Percentiles rank a stretch among this genome's conserved stretches.
Evolutionary conservation across 352 stramenopile genomes (phyloP).

Genomic region (Globisporangium paddicum): DNA sequence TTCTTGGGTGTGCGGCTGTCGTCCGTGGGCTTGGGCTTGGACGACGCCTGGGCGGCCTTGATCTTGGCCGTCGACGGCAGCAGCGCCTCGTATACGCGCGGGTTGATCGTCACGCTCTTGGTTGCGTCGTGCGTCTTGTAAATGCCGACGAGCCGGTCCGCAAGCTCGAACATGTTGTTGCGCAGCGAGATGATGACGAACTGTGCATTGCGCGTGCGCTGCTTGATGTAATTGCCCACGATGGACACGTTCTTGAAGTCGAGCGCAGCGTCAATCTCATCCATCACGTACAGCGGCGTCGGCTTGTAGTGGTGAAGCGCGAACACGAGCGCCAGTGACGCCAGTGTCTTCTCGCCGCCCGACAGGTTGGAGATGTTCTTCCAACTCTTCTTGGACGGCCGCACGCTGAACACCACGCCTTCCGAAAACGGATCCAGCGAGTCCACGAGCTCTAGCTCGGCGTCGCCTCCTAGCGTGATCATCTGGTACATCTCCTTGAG

Average conservation of each 20-base stretch:
- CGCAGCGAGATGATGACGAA: constrained; percentile 99
- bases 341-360: constrained; percentile 98
- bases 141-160: constrained; percentile 98
- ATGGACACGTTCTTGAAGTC: constrained; percentile 99
- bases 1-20: constrained; percentile 9
- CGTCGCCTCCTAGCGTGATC: constrained; percentile 96
- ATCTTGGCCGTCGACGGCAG: constrained; percentile 19
- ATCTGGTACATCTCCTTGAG: constrained; percentile 99
- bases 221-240: constrained; percentile 99
- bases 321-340: constrained; percentile 99
- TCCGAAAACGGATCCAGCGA: constrained; percentile 99
- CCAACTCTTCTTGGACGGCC: constrained; percentile 99
- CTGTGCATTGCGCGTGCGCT: constrained; percentile 98
- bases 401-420: constrained; percentile 98
- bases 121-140: constrained; percentile 99
- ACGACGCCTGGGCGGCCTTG: too few relatives aligned
- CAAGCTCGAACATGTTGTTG: constrained; percentile 99
- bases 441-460: constrained; percentile 99
- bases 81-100: constrained; percentile 77
- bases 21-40: neutral
- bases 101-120: constrained; percentile 99
- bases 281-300: constrained; percentile 99
- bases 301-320: constrained; percentile 99
- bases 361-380: constrained; percentile 99
- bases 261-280: constrained; percentile 91